Evolutionary conservation across 2,329 filamentous ascomycete species (phyloP), one percentile per base, ranked within the genome.

Genomic region (Plenodomus biglobosus): DNA sequence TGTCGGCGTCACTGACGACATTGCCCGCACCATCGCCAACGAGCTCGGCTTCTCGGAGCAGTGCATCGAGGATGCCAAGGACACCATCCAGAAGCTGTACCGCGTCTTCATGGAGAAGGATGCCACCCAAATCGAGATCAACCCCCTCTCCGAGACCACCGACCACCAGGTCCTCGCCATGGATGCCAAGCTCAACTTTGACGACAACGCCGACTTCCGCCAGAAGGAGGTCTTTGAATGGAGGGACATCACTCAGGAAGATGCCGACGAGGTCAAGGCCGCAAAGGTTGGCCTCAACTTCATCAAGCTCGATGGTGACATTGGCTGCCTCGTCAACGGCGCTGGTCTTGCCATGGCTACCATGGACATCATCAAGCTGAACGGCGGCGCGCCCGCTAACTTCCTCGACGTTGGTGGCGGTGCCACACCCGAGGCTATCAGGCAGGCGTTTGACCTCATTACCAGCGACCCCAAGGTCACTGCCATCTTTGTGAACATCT

Each of bases 311-410:
- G 94, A 97, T 72, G 94, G 94, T 73, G 94, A 99, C 74, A 99
- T 99, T 73, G 94, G 94, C 77, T 99, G 94, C 81, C 83, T 97
- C 52, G 94, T 99, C 80, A 99, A 99, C 80, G 94, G 94, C 74
- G 94, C 94, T 68, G 94, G 94, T 80, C 88, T 99, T 62, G 94
- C 94, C 78, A 99, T 99, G 94, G 94, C 94, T 57, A 99, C 94
- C 74, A 99, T 99, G 94, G 94, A 99, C 77, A 97, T 99, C 76
- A 99, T 99, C 84, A 97, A 99, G 85, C 85, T 99, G 57, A 99
- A 97, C 79, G 94, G 94, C 65, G 94, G 94, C 58, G 81, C 85
- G 71, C 94, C 94, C 55, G 94, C 94, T 66, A 99, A 99, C 85
- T 99, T 99, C 86, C 83, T 99, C 65, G 94, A 99, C 74, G 94